Evolutionary conservation across 805 yeast species (phyloP).

Genomic region (Kuraishia borneana): DNA sequence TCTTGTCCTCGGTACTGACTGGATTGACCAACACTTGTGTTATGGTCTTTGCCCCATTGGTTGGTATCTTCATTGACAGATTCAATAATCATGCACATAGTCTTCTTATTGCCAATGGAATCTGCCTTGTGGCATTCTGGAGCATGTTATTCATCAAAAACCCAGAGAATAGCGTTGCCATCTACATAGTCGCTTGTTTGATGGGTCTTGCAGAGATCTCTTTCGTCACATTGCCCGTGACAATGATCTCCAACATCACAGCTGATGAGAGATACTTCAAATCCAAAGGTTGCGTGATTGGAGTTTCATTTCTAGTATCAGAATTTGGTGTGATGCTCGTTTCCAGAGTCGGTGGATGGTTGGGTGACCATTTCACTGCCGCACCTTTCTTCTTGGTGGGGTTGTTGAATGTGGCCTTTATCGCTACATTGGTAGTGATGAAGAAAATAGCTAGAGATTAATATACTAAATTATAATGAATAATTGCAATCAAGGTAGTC

Average conservation of each 20-base stretch:
- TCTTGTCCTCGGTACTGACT: conserved; percentile 54
- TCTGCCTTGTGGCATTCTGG: conserved; percentile 33
- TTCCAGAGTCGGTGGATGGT: conserved; percentile 49
- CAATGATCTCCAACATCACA: conserved; percentile 26
- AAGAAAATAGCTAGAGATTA: not conserved
- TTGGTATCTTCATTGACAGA: conserved; percentile 48
- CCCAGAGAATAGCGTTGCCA: conserved; percentile 24
- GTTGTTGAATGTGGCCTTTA: not conserved
- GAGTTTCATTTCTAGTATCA: conserved; percentile 58
- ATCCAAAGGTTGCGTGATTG: conserved; percentile 55
- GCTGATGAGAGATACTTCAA: conserved; percentile 32
- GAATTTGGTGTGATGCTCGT: conserved; percentile 55
- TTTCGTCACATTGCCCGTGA: conserved; percentile 50
- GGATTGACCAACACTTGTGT: conserved; percentile 55
- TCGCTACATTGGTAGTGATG: not conserved
- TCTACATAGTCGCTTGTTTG: conserved; percentile 28
- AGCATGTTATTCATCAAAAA: conserved; percentile 19
- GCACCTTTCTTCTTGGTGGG: conserved; percentile 41
- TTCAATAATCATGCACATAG: conserved; percentile 17
- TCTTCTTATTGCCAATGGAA: conserved; percentile 24
- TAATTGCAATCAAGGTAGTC: no score
- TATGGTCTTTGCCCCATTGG: conserved; percentile 49
- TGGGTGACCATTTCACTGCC: conserved; percentile 45
- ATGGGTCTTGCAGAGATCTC: conserved; percentile 57
- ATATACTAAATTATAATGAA: no score